Conservation (phyloP, 192 early-diverging fungal genomes). For the Rhizophagus clarus region DNA sequence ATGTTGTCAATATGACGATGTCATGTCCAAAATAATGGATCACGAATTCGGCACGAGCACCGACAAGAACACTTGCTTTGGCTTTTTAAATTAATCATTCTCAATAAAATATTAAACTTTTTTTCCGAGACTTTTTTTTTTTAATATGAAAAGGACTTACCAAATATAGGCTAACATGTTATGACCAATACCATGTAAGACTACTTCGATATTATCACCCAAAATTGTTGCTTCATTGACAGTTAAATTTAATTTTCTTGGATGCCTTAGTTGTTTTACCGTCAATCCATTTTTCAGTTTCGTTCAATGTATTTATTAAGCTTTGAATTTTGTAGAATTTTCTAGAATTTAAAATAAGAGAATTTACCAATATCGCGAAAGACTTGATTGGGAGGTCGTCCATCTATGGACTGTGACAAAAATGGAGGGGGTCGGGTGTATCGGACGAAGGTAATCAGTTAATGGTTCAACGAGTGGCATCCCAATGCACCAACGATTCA, state of each 20-base stretch:
- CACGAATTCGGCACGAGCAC: background rate
- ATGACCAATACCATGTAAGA: constrained; percentile 1
- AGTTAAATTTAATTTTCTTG: background rate
- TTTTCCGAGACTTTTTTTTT: too few relatives aligned
- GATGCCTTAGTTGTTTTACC: background rate
- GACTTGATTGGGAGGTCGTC: background rate
- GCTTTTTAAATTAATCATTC: background rate
- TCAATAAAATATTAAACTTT: too few relatives aligned
- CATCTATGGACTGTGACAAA: background rate
- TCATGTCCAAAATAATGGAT: constrained; percentile 23
- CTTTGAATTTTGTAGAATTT: background rate
- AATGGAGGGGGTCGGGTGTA: constrained; percentile 3
- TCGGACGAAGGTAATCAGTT: background rate
- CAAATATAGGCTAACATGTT: background rate
- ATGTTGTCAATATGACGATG: constrained; percentile 11
- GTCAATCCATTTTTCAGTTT: background rate
- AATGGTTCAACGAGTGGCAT: background rate
- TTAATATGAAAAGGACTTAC: background rate
- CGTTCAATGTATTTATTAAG: background rate
- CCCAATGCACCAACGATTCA: background rate
- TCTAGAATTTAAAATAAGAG: background rate
- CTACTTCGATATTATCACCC: background rate
- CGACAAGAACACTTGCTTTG: constrained; percentile 7
- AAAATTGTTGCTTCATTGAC: background rate
- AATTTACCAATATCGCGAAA: constrained; percentile 3